Evolutionary conservation across 2,329 filamentous ascomycete genomes (phyloP), one percentile per base, ranked within the genome.

Genomic region (Clarireedia homoeocarpa): DNA sequence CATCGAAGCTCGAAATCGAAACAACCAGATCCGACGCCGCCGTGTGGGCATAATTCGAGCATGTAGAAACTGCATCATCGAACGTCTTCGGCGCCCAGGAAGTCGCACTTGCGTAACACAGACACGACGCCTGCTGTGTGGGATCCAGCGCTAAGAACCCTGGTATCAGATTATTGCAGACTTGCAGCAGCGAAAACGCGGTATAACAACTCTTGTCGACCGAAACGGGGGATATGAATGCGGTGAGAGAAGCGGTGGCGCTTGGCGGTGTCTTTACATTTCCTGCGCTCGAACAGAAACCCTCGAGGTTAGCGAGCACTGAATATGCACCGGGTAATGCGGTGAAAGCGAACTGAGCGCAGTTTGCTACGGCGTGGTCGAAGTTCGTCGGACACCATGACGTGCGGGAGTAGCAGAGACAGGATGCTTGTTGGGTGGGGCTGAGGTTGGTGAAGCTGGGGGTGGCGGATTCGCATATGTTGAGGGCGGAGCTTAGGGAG

Each of bases 351-450:
- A 59, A 66, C 12, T 50, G 48, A 0, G 62, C 64, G 38, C 65
- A 67, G 2, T 51, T 58, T 9, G 58, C 55, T 2, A 65, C 62
- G 0, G 64, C 64, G 5, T 51, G 46, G 20, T 67, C 65, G 49
- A 67, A 63, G 6, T 63, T 26, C 5, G 50, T 48, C 1, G 65
- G 65, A 4, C 42, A 50, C 65, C 65, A 67, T 1, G 48, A 20
- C 2, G 59, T 61, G 6, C 56, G 58, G 2, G 61, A 62, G 47
- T 67, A 67, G 47, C 65, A 67, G n/a, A 67, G 61, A 56, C 65
- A 67, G 30, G 58, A 51, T 15, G 65, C 65, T 56, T 67, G 65
- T 15, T 53, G 45, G 9, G 62, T 50, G 6, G 62, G 59, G 9
- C 53, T 53, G 0, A 67, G 56, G 2, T 53, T 51, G 27, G 61